Percentiles rank a stretch among this genome's conserved stretches.
phyloP scores from a whole-genome alignment of 306 rosid species.

The Lathyrus sativus region DNA sequence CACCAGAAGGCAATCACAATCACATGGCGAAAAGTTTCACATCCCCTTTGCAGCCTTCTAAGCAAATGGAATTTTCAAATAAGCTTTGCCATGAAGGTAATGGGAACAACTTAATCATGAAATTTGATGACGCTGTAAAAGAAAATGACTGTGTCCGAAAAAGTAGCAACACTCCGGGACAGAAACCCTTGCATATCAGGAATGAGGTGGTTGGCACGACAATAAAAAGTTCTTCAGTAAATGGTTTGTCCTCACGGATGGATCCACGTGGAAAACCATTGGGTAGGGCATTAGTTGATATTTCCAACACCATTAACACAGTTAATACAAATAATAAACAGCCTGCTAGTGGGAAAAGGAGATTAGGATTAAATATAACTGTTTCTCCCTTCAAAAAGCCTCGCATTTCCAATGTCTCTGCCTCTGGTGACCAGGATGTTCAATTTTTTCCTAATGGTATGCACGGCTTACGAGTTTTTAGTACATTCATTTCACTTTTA shows the following conservation, averaged over 20 bases:
- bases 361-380: constrained; percentile 50
- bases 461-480: constrained; percentile 17
- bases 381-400: constrained; percentile 85
- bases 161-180: constrained; percentile 41
- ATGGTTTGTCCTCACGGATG: constrained; percentile 43
- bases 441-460: constrained; percentile 53
- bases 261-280: constrained; percentile 42
- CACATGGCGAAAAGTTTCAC: constrained; percentile 38
- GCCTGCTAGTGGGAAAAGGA: constrained; percentile 55
- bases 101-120: constrained; percentile 64
- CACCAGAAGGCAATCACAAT: constrained; percentile 2
- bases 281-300: constrained; percentile 59
- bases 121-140: constrained; percentile 67
- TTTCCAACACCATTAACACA: constrained; percentile 59
- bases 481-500: constrained; percentile 3
- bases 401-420: constrained; percentile 57
- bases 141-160: constrained; percentile 43
- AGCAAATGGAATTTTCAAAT: constrained; percentile 43
- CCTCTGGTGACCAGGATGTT: constrained; percentile 50
- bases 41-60: constrained; percentile 49
- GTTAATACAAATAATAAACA: constrained; percentile 39
- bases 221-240: constrained; percentile 37
- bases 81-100: constrained; percentile 43
- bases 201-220: constrained; percentile 29
- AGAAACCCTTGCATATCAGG: constrained; percentile 37